A percentile compares a stretch with the other conserved stretches of the same genome.
Evolutionary conservation across 2,329 filamentous ascomycete genomes (phyloP).

Genomic region (Ophiosphaerella herpotricha): DNA sequence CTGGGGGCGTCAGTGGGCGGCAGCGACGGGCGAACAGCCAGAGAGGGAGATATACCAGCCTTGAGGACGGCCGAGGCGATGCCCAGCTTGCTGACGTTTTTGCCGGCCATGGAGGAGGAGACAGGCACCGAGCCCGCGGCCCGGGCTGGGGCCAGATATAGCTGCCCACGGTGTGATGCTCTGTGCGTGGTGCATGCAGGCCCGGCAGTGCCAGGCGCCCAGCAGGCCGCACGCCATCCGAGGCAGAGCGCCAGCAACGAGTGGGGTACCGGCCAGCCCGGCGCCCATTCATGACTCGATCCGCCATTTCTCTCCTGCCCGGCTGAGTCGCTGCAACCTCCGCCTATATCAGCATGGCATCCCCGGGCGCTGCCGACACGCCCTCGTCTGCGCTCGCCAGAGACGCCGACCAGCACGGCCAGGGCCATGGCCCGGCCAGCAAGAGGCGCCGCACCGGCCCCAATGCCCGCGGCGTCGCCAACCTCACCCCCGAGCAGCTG

Average conservation of each 20-base stretch:
- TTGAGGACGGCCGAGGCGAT: slow-evolving; percentile 37
- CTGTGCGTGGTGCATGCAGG: background rate
- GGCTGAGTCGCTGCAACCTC: slow-evolving; percentile 16
- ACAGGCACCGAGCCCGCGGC: too few species aligned
- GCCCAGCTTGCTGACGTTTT: slow-evolving; percentile 38
- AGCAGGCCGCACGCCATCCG: background rate
- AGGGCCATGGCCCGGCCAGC: slow-evolving; percentile 20
- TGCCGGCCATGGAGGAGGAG: slow-evolving; percentile 27
- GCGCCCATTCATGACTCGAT: slow-evolving; percentile 1
- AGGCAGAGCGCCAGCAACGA: background rate
- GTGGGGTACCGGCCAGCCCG: slow-evolving; percentile 2
- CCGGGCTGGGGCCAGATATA: too few species aligned
- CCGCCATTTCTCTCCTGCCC: slow-evolving; percentile 5
- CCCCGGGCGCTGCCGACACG: slow-evolving; percentile 26
- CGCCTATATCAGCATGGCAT: slow-evolving; percentile 26
- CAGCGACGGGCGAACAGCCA: too few species aligned
- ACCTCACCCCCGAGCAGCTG: slow-evolving; percentile 84
- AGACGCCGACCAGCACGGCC: slow-evolving; percentile 13
- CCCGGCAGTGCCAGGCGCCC: background rate
- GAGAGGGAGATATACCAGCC: slow-evolving; percentile 21
- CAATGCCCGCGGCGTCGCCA: slow-evolving; percentile 75
- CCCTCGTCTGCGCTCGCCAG: slow-evolving; percentile 16
- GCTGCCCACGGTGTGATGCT: too few species aligned
- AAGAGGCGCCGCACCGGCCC: slow-evolving; percentile 46
- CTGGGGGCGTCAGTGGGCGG: slow-evolving; percentile 11